Evolutionary conservation across 2,329 filamentous ascomycete genomes (phyloP).

Genomic region (Ophiostoma populinum): DNA sequence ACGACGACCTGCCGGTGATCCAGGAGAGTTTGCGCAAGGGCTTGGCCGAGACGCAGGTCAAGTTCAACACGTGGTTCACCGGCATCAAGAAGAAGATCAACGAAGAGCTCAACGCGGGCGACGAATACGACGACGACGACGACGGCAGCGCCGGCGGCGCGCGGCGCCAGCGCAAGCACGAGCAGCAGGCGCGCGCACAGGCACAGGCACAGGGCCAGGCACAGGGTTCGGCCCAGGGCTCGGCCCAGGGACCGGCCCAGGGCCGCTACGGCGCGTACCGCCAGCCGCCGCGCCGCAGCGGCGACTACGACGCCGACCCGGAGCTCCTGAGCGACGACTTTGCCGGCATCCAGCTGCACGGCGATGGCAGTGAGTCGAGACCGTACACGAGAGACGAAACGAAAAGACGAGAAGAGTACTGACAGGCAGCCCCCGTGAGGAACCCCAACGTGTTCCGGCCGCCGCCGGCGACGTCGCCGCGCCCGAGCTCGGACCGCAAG

Average conservation of each 20-base stretch:
- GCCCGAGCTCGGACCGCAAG: slow-evolving; percentile 29
- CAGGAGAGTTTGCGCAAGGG: slow-evolving; percentile 86
- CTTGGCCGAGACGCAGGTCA: slow-evolving; percentile 83
- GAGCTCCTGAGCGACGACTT: slow-evolving; percentile 85
- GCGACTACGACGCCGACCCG: slow-evolving; percentile 91
- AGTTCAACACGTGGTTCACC: slow-evolving; percentile 83
- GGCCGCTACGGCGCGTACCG: slow-evolving; percentile 28
- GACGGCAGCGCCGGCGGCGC: not conserved
- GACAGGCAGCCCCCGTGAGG: slow-evolving; percentile 37
- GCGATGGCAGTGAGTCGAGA: slow-evolving; percentile 40
- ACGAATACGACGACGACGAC: slow-evolving; percentile 26
- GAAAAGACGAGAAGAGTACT: slow-evolving; percentile 7
- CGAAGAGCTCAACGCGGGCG: slow-evolving; percentile 63
- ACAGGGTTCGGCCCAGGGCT: slow-evolving; percentile 9
- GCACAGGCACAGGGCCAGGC: not conserved
- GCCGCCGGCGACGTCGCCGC: slow-evolving; percentile 33
- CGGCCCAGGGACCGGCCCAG: too few species aligned
- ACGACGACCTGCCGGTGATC: slow-evolving; percentile 89
- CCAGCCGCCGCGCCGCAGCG: slow-evolving; percentile 46
- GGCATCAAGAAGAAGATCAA: slow-evolving; percentile 87
- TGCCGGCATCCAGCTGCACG: slow-evolving; percentile 45
- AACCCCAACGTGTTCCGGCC: slow-evolving; percentile 73
- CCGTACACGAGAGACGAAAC: not conserved
- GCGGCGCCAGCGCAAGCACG: not conserved
- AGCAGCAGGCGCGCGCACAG: slow-evolving; percentile 1